These are phyloP conservation scores for Dillenia suffruticosa DNA, from an alignment of 164 flowering plant genomes.

Conservation along the genomic window DNA sequence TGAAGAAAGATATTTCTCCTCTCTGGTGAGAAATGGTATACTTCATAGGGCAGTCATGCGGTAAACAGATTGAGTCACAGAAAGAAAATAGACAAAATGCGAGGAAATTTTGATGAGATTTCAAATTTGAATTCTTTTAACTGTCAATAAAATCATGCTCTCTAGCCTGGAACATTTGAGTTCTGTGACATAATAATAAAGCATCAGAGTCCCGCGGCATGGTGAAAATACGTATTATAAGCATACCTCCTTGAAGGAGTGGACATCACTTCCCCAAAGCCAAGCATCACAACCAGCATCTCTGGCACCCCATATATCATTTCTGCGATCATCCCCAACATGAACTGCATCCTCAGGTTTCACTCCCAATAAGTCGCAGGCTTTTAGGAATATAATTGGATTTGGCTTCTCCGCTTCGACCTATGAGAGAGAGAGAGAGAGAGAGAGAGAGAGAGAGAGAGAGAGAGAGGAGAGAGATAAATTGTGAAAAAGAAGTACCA, in stretches of 20 bases:
- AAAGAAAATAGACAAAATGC: background rate
- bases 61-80: too few relatives aligned
- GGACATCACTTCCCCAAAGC: slow-evolving; percentile 99
- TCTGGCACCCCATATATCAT: slow-evolving; percentile 98
- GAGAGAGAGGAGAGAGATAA: background rate
- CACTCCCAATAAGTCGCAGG: slow-evolving; percentile 86
- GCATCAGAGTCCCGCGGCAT: background rate
- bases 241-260: slow-evolving; percentile 84
- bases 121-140: too few relatives aligned
- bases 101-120: too few relatives aligned
- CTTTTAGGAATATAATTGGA: slow-evolving; percentile 91
- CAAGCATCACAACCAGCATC: slow-evolving; percentile 99
- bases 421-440: slow-evolving; percentile 24
- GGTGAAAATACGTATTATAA: background rate
- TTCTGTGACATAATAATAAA: background rate
- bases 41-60: too few relatives aligned
- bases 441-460: background rate
- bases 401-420: slow-evolving; percentile 99
- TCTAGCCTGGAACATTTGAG: too few relatives aligned
- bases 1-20: too few relatives aligned
- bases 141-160: too few relatives aligned
- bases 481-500: background rate
- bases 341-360: slow-evolving; percentile 93
- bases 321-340: slow-evolving; percentile 97
- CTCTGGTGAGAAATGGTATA: too few relatives aligned